Conservation (phyloP, 2,329 filamentous ascomycete species). For the Annulohypoxylon truncatum region DNA sequence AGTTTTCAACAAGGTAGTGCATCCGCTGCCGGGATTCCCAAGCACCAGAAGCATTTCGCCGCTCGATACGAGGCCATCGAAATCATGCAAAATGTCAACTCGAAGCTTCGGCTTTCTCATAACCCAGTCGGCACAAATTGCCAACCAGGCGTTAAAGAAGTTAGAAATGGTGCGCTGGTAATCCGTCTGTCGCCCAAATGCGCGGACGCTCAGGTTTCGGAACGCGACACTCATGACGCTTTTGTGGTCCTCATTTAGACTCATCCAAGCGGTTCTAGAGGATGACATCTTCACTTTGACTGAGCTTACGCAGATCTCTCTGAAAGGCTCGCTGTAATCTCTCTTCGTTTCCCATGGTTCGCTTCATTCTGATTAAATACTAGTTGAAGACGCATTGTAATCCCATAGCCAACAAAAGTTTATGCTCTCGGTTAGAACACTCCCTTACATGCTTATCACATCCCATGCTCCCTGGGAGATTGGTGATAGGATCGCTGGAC, state of each 20-base stretch:
- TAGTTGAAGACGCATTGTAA: too few relatives aligned
- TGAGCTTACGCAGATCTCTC: neutral
- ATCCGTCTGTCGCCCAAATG: neutral
- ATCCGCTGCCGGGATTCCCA: constrained; percentile 72
- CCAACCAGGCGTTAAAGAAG: neutral
- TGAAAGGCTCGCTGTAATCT: neutral
- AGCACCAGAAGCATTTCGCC: constrained; percentile 68
- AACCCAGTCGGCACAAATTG: neutral
- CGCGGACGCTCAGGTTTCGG: neutral
- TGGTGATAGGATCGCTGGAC: too few relatives aligned
- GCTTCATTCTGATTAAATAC: too few relatives aligned
- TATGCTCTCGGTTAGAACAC: too few relatives aligned
- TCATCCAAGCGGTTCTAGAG: neutral
- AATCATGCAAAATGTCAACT: neutral
- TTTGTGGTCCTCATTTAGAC: neutral
- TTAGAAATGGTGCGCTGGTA: neutral
- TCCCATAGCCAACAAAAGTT: too few relatives aligned
- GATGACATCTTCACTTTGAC: neutral
- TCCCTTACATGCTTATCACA: too few relatives aligned
- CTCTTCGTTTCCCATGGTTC: neutral
- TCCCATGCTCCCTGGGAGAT: too few relatives aligned
- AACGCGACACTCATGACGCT: neutral
- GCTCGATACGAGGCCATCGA: constrained; percentile 57
- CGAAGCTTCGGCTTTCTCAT: neutral
- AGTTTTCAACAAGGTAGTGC: constrained; percentile 85